These are phyloP conservation scores for Colletotrichum chrysophilum DNA, from an alignment of 2,329 filamentous ascomycete genomes.

Conservation along the genomic window DNA sequence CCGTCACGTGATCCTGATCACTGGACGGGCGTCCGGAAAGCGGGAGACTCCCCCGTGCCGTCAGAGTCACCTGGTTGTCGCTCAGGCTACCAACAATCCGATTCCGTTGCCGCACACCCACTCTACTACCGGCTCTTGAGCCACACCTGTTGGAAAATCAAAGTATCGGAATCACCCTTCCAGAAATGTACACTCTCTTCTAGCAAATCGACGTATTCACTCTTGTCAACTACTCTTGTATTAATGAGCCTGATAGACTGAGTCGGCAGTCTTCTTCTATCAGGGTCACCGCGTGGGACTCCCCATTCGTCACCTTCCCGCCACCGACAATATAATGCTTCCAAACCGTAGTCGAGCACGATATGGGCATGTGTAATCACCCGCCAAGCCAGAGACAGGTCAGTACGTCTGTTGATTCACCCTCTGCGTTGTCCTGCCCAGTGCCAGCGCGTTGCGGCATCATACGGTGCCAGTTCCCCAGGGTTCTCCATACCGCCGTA, in stretches of 20 bases:
- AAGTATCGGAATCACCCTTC: not conserved
- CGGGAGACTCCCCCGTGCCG: not conserved
- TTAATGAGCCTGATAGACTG: not conserved
- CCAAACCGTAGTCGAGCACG: not conserved
- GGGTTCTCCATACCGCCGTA: conserved; percentile 55
- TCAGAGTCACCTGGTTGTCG: not conserved
- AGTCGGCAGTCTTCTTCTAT: not conserved
- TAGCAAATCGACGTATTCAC: not conserved
- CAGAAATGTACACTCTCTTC: not conserved
- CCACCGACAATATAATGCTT: not conserved
- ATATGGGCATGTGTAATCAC: not conserved
- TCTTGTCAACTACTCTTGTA: not conserved
- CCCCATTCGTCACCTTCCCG: not conserved
- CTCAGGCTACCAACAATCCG: not conserved
- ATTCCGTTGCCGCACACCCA: not conserved
- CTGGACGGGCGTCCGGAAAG: not conserved
- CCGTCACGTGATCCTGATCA: not conserved
- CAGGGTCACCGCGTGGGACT: not conserved
- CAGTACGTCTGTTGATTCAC: not conserved
- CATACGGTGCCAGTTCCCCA: conserved; percentile 33
- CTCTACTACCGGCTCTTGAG: not conserved
- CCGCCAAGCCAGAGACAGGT: not conserved
- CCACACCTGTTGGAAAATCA: not conserved
- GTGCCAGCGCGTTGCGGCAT: not conserved
- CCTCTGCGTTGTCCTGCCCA: not conserved